These are phyloP conservation scores for Crassisporium funariophilum DNA, from an alignment of 768 basidiomycete species.

Conservation along the genomic window DNA sequence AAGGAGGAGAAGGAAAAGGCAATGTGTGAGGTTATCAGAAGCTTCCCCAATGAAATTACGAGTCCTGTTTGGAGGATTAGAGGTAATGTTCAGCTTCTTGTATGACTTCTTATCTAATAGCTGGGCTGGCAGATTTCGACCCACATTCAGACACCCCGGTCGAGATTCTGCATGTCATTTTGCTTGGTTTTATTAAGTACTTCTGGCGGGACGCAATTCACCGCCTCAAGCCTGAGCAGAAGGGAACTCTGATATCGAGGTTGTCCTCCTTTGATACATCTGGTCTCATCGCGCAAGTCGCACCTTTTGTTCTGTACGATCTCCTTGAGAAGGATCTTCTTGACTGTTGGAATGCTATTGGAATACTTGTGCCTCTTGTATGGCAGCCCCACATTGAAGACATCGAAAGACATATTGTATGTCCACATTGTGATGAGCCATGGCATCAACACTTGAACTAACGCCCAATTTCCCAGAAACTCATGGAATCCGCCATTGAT, in stretches of 20 bases:
- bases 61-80: too few species aligned
- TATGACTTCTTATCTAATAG: neutral
- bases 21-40: too few species aligned
- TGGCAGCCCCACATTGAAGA: slow-evolving; percentile 42
- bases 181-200: slow-evolving; percentile 51
- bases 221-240: too few species aligned
- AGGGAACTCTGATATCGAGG: too few species aligned
- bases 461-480: slow-evolving; percentile 16
- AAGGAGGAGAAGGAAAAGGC: too few species aligned
- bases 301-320: too few species aligned
- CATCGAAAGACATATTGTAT: slow-evolving; percentile 35
- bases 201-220: slow-evolving; percentile 44
- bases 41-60: slow-evolving; percentile 18
- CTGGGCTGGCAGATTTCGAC: slow-evolving; percentile 45
- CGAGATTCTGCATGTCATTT: slow-evolving; percentile 45
- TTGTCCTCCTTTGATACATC: too few species aligned
- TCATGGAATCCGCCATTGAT: slow-evolving; percentile 31
- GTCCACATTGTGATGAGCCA: slow-evolving; percentile 4
- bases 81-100: slow-evolving; percentile 25
- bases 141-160: slow-evolving; percentile 46
- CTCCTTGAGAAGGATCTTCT: too few species aligned
- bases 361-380: slow-evolving; percentile 37
- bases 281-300: too few species aligned
- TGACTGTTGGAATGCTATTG: too few species aligned
- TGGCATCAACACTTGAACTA: slow-evolving; percentile 3